Conservation (phyloP, 768 basidiomycete genomes). For the Trichaptum fuscoviolaceum region DNA sequence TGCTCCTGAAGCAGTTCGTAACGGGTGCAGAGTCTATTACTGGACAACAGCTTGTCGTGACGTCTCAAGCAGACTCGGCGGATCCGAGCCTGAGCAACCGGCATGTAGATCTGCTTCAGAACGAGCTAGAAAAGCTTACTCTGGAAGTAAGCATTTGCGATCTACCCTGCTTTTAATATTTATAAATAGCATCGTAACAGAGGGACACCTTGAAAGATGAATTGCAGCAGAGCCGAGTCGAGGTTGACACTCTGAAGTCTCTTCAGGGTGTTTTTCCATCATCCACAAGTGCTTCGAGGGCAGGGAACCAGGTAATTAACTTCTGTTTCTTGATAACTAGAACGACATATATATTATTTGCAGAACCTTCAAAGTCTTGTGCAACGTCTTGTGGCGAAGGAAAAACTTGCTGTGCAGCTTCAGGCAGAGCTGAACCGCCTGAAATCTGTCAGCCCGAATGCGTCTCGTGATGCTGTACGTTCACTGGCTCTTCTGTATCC, state of each 20-base stretch:
- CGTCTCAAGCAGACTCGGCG: not conserved
- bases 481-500: not conserved
- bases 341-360: not conserved
- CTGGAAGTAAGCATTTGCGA: constrained; percentile 48
- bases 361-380: constrained; percentile 70
- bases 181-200: constrained; percentile 26
- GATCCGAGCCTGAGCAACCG: constrained; percentile 28
- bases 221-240: constrained; percentile 58
- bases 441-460: constrained; percentile 51
- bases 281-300: constrained; percentile 25
- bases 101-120: constrained; percentile 55
- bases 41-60: constrained; percentile 55
- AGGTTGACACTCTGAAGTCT: constrained; percentile 59
- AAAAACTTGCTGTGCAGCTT: constrained; percentile 75
- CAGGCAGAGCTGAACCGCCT: constrained; percentile 65
- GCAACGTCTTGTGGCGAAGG: constrained; percentile 77
- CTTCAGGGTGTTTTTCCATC: constrained; percentile 36
- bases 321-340: not conserved
- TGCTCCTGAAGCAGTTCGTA: constrained; percentile 55
- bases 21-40: constrained; percentile 62
- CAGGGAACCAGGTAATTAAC: not conserved
- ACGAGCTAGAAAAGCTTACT: constrained; percentile 55
- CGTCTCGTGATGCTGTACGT: constrained; percentile 56
- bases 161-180: not conserved
- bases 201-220: constrained; percentile 46